phyloP scores from a whole-genome alignment of 2,329 filamentous ascomycete species.

The Monosporascus sp. region DNA sequence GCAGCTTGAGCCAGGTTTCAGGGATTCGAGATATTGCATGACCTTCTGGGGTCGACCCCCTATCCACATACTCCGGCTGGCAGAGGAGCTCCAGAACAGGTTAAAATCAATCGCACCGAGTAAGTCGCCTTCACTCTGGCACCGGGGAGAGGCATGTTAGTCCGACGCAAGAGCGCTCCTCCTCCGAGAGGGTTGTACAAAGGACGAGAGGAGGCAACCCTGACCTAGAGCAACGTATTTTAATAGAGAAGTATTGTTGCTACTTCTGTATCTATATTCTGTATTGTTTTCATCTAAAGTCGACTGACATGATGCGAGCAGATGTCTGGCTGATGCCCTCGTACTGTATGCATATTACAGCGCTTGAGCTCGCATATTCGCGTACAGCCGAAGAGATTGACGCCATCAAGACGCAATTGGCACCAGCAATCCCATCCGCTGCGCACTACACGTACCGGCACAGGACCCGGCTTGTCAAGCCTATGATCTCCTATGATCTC shows the following conservation, averaged over 20 bases:
- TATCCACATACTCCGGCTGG: constrained; percentile 60
- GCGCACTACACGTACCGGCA: constrained; percentile 62
- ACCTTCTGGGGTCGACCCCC: constrained; percentile 87
- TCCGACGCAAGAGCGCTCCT: no score
- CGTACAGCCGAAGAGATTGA: constrained; percentile 65
- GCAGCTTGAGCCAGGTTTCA: constrained; percentile 60
- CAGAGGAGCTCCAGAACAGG: constrained; percentile 62
- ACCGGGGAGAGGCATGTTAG: no score
- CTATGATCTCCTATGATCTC: constrained; percentile 76
- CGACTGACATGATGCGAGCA: constrained; percentile 26
- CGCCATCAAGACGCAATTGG: constrained; percentile 52
- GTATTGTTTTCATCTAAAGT: background rate
- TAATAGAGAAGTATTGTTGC: background rate
- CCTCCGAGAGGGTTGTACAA: no score
- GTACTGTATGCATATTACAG: constrained; percentile 76
- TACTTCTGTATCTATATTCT: no score
- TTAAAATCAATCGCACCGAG: constrained; percentile 62
- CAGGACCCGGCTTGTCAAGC: constrained; percentile 72
- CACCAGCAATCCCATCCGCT: constrained; percentile 52
- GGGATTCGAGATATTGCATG: constrained; percentile 74
- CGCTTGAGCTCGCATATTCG: constrained; percentile 79
- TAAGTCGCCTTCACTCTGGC: constrained; percentile 38
- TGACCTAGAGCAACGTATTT: background rate
- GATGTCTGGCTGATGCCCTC: constrained; percentile 83
- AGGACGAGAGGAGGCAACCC: no score